Conservation (phyloP, 768 basidiomycete genomes). For the Lentinula sp. region DNA sequence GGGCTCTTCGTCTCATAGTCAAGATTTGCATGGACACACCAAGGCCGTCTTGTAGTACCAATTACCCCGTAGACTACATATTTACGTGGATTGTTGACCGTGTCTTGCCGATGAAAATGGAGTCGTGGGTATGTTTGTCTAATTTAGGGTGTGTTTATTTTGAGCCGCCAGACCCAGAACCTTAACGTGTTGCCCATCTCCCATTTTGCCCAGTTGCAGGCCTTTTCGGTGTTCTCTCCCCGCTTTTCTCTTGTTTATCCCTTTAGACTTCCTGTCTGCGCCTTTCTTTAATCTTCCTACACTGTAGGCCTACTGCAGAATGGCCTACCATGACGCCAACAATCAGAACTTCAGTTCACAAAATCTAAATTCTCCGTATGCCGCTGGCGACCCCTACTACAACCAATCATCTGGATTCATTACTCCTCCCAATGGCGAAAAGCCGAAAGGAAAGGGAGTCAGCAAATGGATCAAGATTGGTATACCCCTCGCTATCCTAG, state of each 20-base stretch:
- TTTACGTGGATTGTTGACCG: too few relatives aligned
- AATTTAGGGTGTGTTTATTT: neutral
- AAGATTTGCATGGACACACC: too few relatives aligned
- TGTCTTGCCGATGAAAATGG: too few relatives aligned
- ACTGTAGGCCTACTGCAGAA: neutral
- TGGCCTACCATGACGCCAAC: slow-evolving; percentile 4
- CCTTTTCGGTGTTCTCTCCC: neutral
- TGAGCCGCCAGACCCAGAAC: neutral
- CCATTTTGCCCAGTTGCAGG: neutral
- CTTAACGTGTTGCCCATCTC: neutral
- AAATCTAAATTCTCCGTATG: slow-evolving; percentile 34
- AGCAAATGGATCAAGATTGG: slow-evolving; percentile 78
- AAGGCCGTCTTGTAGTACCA: too few relatives aligned
- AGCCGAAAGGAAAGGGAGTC: slow-evolving; percentile 36
- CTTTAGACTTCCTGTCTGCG: slow-evolving; percentile 5
- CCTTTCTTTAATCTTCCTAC: neutral
- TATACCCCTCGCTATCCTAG: slow-evolving; percentile 56
- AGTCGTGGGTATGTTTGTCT: neutral
- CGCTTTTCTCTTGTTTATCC: neutral
- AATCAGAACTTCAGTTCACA: slow-evolving; percentile 1
- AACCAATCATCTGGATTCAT: slow-evolving; percentile 67
- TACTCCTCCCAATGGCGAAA: slow-evolving; percentile 33
- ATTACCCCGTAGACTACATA: too few relatives aligned
- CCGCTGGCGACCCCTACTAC: slow-evolving; percentile 59
- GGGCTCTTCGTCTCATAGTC: too few relatives aligned